Base-by-base conservation (phyloP, 768 basidiomycete genomes). In the Podaxis sp. region DNA sequence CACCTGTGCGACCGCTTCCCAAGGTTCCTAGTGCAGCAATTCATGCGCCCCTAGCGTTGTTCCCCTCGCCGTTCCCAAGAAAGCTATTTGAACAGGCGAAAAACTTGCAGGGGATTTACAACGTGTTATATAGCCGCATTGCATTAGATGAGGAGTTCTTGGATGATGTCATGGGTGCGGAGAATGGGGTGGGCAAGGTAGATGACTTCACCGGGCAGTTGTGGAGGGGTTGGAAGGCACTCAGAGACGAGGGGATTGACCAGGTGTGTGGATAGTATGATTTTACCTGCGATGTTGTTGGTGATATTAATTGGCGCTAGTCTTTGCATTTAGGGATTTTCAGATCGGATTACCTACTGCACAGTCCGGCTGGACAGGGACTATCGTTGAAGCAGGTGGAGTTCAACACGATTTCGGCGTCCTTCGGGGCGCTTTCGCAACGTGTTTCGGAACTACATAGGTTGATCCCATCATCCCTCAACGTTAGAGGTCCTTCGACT, bases 351-450 rank as follows among this genome's bases (percentile, higher is more conserved):
- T 99, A 98, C 73, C 78, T 98, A 32, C 74, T 98, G 21, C 93
- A 99, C 65, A 72, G 78, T 6, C 77, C 78, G 0, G 62, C 65
- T 3, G 68, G 74, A 28, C 69, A 76, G 37, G 56, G 69, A 2
- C 67, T 77, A 13, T 72, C 75, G 5, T 73, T 99, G 63, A 96
- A 95, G 71, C 96, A 99, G 74, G 96, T 98, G 44, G 96, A 99
- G 71, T 97, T 98, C 76, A 99, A 99, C 70, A 97, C 96, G 7
- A 95, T 98, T 63, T 93, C 95, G 2, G 85, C 88, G 0, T 95
- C 94, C 0, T 96, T 98, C 71, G 96, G 94, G 0, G 69, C 87
- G 1, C 77, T 98, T 13, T 91, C 91, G 0, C 78, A 90, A 63
- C 79, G 77, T 38, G 76, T 80, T 9, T 79, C 89, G 3, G 82